Percentiles rank a stretch among this genome's conserved stretches.
Conservation (phyloP, 208 protist species). For the Crithidia mellificae region DNA sequence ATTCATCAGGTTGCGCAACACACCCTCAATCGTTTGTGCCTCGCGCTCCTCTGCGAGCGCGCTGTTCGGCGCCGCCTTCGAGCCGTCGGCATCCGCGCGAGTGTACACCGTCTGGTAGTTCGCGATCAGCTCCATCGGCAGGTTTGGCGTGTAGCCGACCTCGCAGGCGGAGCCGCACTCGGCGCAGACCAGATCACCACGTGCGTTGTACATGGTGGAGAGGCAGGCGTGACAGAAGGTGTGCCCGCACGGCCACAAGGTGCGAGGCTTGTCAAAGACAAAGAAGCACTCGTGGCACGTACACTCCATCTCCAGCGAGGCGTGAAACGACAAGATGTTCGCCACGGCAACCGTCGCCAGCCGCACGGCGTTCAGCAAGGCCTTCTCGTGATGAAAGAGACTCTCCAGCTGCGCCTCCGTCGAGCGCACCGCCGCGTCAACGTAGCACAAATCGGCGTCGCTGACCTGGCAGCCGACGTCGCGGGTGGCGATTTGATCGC, state of each 20-base stretch:
- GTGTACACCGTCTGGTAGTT: slow-evolving; percentile 74
- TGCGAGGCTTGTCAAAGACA: slow-evolving; percentile 79
- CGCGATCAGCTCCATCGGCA: slow-evolving; percentile 71
- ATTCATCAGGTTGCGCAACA: slow-evolving; percentile 64
- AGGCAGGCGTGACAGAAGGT: slow-evolving; percentile 85
- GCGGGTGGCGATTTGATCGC: slow-evolving; percentile 27
- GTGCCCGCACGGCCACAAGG: slow-evolving; percentile 89
- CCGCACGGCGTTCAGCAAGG: slow-evolving; percentile 55
- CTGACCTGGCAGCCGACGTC: slow-evolving; percentile 71
- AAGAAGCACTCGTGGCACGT: slow-evolving; percentile 89
- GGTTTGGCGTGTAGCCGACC: slow-evolving; percentile 85
- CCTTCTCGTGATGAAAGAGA: slow-evolving; percentile 67
- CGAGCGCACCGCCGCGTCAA: slow-evolving; percentile 55
- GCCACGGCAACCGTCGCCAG: slow-evolving; percentile 67
- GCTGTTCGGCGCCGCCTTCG: neutral
- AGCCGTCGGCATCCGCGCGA: slow-evolving; percentile 12
- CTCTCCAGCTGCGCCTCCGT: slow-evolving; percentile 73
- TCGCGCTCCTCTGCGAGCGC: slow-evolving; percentile 11
- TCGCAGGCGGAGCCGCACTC: slow-evolving; percentile 84
- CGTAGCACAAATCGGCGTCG: slow-evolving; percentile 74
- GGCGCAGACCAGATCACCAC: slow-evolving; percentile 79
- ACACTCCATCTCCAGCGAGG: slow-evolving; percentile 83
- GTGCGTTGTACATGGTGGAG: slow-evolving; percentile 71
- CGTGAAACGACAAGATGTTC: slow-evolving; percentile 84
- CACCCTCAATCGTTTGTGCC: slow-evolving; percentile 56